Evolutionary conservation across 2,329 filamentous ascomycete genomes (phyloP).

Genomic region (Fusarium sp.): DNA sequence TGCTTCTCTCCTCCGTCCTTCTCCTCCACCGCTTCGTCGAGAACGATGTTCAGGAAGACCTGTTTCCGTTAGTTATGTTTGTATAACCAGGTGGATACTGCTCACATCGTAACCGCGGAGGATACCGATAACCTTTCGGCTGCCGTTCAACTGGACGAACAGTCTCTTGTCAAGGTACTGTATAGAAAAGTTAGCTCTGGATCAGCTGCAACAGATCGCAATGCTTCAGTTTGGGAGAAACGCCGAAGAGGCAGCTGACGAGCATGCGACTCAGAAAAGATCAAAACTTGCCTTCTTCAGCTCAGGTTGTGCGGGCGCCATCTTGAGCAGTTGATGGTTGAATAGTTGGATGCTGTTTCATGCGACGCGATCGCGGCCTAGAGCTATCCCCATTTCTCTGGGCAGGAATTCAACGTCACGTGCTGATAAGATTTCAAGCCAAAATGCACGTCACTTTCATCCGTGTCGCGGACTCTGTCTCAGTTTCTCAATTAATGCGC

Average conservation of each 20-base stretch:
- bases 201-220: conserved; percentile 1
- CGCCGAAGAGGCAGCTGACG: fast-evolving
- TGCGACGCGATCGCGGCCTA: conserved; percentile 48
- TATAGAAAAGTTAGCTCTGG: conserved; percentile 44
- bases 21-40: conserved; percentile 97
- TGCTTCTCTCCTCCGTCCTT: conserved; percentile 92
- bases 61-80: conserved; percentile 54
- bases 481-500: conserved; percentile 1
- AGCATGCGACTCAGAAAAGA: neutral
- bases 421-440: conserved; percentile 60
- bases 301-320: conserved; percentile 99
- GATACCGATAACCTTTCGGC: conserved; percentile 94
- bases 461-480: conserved; percentile 29
- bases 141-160: conserved; percentile 97
- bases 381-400: conserved; percentile 40
- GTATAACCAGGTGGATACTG: neutral
- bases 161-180: conserved; percentile 99
- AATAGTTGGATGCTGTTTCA: conserved; percentile 43
- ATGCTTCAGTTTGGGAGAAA: neutral
- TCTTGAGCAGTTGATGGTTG: conserved; percentile 63
- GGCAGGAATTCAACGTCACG: conserved; percentile 56
- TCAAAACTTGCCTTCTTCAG: conserved; percentile 86
- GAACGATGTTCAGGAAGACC: conserved; percentile 98
- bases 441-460: conserved; percentile 43
- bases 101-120: conserved; percentile 95